Percentiles rank a stretch among this genome's conserved stretches.
Evolutionary conservation across 371 early-diverging fungal species (phyloP).

Genomic region (Chytridium lagenaria): DNA sequence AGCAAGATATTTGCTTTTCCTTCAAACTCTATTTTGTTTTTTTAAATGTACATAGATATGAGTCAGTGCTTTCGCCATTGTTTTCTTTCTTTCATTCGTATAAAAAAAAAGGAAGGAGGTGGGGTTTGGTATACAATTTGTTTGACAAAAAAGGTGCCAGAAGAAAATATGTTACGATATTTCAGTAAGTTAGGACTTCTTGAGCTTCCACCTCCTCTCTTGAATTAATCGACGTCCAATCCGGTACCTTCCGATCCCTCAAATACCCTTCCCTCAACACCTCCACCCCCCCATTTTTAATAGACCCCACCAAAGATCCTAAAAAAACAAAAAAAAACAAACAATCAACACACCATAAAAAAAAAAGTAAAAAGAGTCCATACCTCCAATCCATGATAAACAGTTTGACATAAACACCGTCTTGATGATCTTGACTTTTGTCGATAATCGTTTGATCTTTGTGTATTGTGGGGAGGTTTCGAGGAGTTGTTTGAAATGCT

Average conservation of each 20-base stretch:
- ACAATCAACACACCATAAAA: constrained; percentile 5
- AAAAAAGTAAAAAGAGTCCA: neutral
- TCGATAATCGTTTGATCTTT: constrained; percentile 40
- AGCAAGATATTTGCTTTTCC: too few relatives aligned
- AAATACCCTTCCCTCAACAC: constrained; percentile 65
- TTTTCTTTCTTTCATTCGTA: too few relatives aligned
- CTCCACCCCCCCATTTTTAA: constrained; percentile 73
- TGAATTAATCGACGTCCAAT: constrained; percentile 59
- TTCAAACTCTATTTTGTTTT: too few relatives aligned
- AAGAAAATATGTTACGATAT: neutral
- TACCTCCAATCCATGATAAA: constrained; percentile 79
- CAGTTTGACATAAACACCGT: constrained; percentile 71
- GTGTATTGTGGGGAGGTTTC: constrained; percentile 31
- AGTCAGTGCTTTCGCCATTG: too few relatives aligned
- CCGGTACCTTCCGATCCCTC: constrained; percentile 62
- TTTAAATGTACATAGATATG: too few relatives aligned
- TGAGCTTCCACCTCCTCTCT: neutral
- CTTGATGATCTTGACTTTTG: constrained; percentile 45
- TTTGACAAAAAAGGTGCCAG: too few relatives aligned
- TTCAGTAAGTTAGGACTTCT: neutral
- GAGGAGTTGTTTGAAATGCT: constrained; percentile 34
- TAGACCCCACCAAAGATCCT: constrained; percentile 75
- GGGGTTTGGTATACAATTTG: too few relatives aligned
- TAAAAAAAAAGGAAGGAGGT: too few relatives aligned
- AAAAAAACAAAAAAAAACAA: constrained; percentile 9